Evolutionary conservation across 2,329 filamentous ascomycete genomes (phyloP).

Genomic region (Arthrinium phaeospermum): DNA sequence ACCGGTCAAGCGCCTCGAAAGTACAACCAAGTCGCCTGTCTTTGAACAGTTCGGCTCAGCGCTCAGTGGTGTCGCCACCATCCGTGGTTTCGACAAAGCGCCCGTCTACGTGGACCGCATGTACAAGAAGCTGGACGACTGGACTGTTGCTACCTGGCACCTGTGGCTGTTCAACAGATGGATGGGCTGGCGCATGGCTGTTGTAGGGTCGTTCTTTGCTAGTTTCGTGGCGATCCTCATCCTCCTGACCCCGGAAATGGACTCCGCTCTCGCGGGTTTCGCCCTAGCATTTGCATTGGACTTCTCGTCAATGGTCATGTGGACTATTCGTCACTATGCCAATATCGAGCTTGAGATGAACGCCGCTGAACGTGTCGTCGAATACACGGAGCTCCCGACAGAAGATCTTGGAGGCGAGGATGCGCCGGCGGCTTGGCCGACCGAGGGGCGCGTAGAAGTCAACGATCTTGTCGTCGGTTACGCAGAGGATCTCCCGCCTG

Average conservation of each 20-base stretch:
- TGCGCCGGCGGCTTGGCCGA: constrained; percentile 76
- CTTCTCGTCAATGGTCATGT: constrained; percentile 66
- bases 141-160: constrained; percentile 69
- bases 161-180: constrained; percentile 77
- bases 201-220: constrained; percentile 73
- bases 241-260: constrained; percentile 64
- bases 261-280: constrained; percentile 76
- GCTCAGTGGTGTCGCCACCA: constrained; percentile 74
- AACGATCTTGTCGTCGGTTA: constrained; percentile 74
- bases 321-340: constrained; percentile 69
- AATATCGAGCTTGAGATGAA: constrained; percentile 82
- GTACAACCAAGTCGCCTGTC: constrained; percentile 76
- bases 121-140: constrained; percentile 72
- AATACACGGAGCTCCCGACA: constrained; percentile 73
- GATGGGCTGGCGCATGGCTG: constrained; percentile 75
- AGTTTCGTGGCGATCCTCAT: constrained; percentile 69
- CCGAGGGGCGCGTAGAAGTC: constrained; percentile 75
- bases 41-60: constrained; percentile 81
- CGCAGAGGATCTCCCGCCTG: constrained; percentile 71
- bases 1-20: constrained; percentile 79
- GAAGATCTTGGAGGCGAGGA: constrained; percentile 67
- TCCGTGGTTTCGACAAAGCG: constrained; percentile 75
- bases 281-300: constrained; percentile 76
- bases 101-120: constrained; percentile 72
- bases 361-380: constrained; percentile 75